Base-by-base conservation (phyloP, 495 filamentous ascomycete genomes). In the Talaromyces adpressus region DNA sequence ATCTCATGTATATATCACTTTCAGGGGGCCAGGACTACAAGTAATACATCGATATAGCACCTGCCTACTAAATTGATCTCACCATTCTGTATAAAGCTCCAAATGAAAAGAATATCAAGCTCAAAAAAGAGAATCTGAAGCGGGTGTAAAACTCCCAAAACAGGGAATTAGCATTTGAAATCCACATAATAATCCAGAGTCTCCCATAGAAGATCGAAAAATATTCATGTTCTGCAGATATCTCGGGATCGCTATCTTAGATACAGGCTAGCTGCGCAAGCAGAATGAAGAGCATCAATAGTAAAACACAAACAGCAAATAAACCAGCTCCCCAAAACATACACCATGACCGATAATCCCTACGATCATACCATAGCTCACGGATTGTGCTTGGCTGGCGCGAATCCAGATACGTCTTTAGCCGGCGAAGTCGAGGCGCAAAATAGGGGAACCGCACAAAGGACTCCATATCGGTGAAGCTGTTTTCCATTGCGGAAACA, bases 261-360 rank as follows among this genome's bases (percentile, higher is more conserved):
- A 18, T 59, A 59, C 57, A 36, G 57, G 18, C 58, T 45, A 62
- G 23, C 59, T 62, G 59, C 39, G n/a, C 47, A 62, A 27, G 14
- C 45, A 62, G 47, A 27, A 62, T 62, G 16, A 30, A 6, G n/a
- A 62, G 45, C 25, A 53, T 52, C 16, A 52, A 62, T 62, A 62
- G 27, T 20, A 47, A 61, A 27, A 47, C 20, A 47, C 58, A 61
- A 61, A 12, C 7, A 61, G 20, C 59, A 52, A 62, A 62, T 16
- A 53, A 32, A 27, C 41, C 39, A 62, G 59, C 59, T 20, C 41
- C 59, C 59, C 45, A 62, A 36, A 62, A 62, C 9, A 32, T 62
- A 62, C 59, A 62, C 59, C 59, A 62, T 22, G 16, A 62, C 47
- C 47, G 59, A 53, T 62, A 53, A 53, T 62, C 39, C 47, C 59